Percentiles rank a stretch among this genome's conserved stretches.
These are phyloP conservation scores for Aspergillus sp. DNA, from an alignment of 2,329 filamentous ascomycete genomes.

Conservation along the genomic window DNA sequence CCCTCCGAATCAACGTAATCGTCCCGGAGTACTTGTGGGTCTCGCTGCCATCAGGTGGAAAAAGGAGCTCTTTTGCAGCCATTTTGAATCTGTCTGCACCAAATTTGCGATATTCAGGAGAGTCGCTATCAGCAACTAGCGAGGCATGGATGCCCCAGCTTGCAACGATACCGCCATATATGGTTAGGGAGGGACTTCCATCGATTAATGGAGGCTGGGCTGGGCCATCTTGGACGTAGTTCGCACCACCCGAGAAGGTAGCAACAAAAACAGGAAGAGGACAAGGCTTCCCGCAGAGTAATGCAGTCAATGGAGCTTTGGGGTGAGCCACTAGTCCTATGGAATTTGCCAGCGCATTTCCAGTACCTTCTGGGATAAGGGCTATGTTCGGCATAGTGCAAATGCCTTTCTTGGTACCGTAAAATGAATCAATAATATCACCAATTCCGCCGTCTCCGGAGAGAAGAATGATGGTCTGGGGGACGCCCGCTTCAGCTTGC, in stretches of 20 bases:
- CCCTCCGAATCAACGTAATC: constrained; percentile 45
- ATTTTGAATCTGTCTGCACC: constrained; percentile 79
- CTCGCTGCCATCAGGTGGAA: constrained; percentile 51
- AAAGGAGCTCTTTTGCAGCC: constrained; percentile 76
- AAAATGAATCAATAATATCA: constrained; percentile 73
- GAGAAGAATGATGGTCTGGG: constrained; percentile 70
- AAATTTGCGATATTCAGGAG: constrained; percentile 72
- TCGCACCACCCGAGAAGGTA: constrained; percentile 60
- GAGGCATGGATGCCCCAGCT: constrained; percentile 89
- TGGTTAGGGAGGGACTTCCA: constrained; percentile 29
- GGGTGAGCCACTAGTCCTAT: constrained; percentile 29
- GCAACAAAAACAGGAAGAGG: constrained; percentile 64
- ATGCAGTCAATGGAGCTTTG: constrained; percentile 53
- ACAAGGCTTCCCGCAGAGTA: constrained; percentile 58
- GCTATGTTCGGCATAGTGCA: constrained; percentile 56
- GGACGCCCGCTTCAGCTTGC: constrained; percentile 47
- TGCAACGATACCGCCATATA: constrained; percentile 77
- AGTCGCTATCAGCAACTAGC: constrained; percentile 89
- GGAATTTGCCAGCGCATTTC: constrained; percentile 47
- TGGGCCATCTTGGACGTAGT: constrained; percentile 46
- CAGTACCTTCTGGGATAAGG: constrained; percentile 54
- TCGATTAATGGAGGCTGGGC: constrained; percentile 33
- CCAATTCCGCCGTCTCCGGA: constrained; percentile 86
- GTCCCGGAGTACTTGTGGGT: constrained; percentile 59
- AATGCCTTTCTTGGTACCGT: constrained; percentile 18